Base-by-base conservation (phyloP, 139 green algal genomes). In the Eudorina sp. region DNA sequence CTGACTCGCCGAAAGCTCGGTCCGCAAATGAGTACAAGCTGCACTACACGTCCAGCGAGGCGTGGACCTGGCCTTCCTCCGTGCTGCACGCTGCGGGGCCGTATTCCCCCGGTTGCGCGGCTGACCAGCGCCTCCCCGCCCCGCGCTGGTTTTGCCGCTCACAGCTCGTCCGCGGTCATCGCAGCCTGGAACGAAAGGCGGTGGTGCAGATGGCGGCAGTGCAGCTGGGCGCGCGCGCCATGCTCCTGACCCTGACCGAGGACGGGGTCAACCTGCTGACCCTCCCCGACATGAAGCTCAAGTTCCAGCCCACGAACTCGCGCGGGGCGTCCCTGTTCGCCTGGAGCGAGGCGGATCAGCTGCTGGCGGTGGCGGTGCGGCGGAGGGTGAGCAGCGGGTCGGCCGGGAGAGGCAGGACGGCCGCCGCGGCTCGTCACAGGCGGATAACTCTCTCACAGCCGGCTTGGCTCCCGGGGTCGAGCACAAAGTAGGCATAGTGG, bases 131-230 rank as follows among this genome's bases (percentile, higher is more conserved):
- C 51, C 51, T 58, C 51, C 51, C 51, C 51, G 51, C 13, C 13
- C 51, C 13, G 51, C 51, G 13, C 51, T 16, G 51, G 16, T 58
- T 13, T 16, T 16, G 16, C 51, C 51, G 51, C 51, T 16, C 16
- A 58, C 46, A 89, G 89, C 53, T 89, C 2, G 43, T 72, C 53
- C 74, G 80, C 5, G 48, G 75, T 0, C 74, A 90, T 31, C 64
- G 84, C 38, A 84, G 78, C 53, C 43, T 92, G 53, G 84, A 92
- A 29, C 83, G 89, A 55, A 92, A 92, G 68, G 83, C 83, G 41
- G 55, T 90, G 19, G 43, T 85, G 16, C 89, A 92, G 68, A 88
- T 92, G 89, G 83, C 78, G 53, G 41, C 80, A 21, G 70, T 76
- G 18, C 81, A 51, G n/a, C 31, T 41, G 45, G 64, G 29, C 29